Evolutionary conservation across 441 rosid genomes (phyloP), one percentile per base, ranked within the genome.

Genomic region (Eruca vesicaria): DNA sequence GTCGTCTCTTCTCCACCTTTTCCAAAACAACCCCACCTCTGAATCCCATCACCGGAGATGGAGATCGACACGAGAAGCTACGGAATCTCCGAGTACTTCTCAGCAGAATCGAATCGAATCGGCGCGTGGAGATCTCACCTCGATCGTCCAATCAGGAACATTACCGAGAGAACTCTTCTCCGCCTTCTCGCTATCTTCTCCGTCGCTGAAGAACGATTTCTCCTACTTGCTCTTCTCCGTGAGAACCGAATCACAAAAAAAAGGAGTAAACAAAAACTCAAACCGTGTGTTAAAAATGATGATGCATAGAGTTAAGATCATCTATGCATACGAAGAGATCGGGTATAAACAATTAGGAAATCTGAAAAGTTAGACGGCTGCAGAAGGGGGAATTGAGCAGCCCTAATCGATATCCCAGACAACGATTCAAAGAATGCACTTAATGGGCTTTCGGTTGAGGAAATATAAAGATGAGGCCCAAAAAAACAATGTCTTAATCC

Each of bases 121-220:
- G 6, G 98, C 93, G 29, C 86, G 84, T 59, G 63, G 45, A 2
- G 79, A 81, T 64, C 70, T 81, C 77, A 79, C 73, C 52, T 77
- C 89, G 2, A 82, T 89, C 31, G 19, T 84, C 52, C 80, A 58
- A 16, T 71, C 89, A 8, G 78, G 71, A 14, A 72, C 60, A 0
- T 41, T 83, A 2, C 87, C 93, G 0, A 66, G 32, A n/a, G 86
- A 89, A 3, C 86, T 90, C 77, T 82, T 87, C 76, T 59, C 88
- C 2, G 68, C 78, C 58, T 85, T 87, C 82, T 84, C 90, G 0
- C 35, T 74, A 20, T 73, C 80, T 18, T 81, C 81, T 6, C 91
- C 94, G 11, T 74, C 88, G 11, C 21, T 86, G 35, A 88, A 75
- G 38, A 68, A 72, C 31, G 43, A 56, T 14, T 87, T 90, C 76